Base-by-base conservation (phyloP, 148 eudicot genomes). In the Rhododendron ferrugineum region DNA sequence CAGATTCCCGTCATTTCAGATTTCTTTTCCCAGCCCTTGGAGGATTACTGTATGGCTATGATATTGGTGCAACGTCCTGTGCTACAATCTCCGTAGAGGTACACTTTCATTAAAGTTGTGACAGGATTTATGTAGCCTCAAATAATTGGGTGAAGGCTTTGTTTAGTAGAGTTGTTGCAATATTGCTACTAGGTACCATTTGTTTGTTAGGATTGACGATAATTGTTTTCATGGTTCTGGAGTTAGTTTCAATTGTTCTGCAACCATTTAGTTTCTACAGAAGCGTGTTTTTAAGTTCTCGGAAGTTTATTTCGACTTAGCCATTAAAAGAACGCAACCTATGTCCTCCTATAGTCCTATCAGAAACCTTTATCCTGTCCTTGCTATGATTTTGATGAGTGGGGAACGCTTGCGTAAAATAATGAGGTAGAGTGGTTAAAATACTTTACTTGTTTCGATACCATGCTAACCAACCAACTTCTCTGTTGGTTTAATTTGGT, bases 1-100 rank as follows among this genome's bases (percentile, higher is more conserved):
- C 26, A 85, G 62, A 79, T 50, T 88, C 72, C 72, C 58, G n/a
- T 86, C 79, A 81, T 86, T 89, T 83, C 96, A 97, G 99, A 85
- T 97, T 97, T 88, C 60, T 97, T 16, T 97, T 95, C 92, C 99
- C 98, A 16, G 99, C 99, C 81, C 91, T 97, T 87, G 99, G 99
- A 85, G 99, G 98, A 78, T 85, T 93, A 23, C 92, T 97, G 18
- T 97, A 95, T 89, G 99, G 99, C 54, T 95, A 94, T 91, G 99
- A 97, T 90, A 95, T 97, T 88, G 99, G 99, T 81, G 95, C 98
- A 79, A 97, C 99, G 42, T 97, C 99, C 13, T 92, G 91, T 84
- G 98, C 98, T 85, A 84, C 92, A 20, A 91, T 97, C 88, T 93
- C 94, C 44, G 87, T 97, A 76, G 89, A 88, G 95, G 99, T 97